phyloP scores from a whole-genome alignment of 2,329 filamentous ascomycete genomes.

The Aureobasidium uvarum region DNA sequence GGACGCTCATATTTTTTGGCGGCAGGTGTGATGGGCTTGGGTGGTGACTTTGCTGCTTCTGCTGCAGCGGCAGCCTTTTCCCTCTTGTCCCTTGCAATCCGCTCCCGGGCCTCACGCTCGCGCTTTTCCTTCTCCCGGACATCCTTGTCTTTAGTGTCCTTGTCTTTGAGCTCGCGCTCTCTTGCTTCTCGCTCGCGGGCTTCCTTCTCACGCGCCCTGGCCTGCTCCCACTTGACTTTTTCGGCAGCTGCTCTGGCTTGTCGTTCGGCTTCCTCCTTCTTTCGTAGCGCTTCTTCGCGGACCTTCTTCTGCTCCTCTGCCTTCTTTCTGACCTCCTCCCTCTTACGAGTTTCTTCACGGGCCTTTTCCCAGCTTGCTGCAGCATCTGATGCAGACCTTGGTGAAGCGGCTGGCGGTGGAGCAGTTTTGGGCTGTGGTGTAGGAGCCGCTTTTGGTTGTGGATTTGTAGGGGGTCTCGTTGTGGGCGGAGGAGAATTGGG shows the following conservation, averaged over 20 bases:
- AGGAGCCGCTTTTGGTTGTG: constrained; percentile 28
- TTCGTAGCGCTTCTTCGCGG: constrained; percentile 57
- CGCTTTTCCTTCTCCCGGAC: constrained; percentile 43
- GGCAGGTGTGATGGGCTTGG: constrained; percentile 28
- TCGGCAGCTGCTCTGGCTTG: constrained; percentile 48
- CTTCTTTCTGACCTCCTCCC: constrained; percentile 59
- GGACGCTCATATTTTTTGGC: constrained; percentile 47
- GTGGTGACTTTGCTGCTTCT: constrained; percentile 30
- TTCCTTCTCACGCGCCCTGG: constrained; percentile 49
- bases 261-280: constrained; percentile 48
- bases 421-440: background rate
- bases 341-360: constrained; percentile 62
- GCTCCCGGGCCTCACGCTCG: constrained; percentile 40
- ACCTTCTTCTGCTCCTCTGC: constrained; percentile 59
- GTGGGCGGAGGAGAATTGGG: constrained; percentile 27
- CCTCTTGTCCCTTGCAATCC: constrained; percentile 45
- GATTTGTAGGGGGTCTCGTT: constrained; percentile 29
- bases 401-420: constrained; percentile 18
- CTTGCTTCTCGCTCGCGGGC: constrained; percentile 50
- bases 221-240: constrained; percentile 54
- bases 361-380: constrained; percentile 61
- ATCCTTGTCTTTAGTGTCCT: constrained; percentile 43
- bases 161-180: constrained; percentile 46
- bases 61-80: constrained; percentile 36
- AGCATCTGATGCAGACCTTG: constrained; percentile 36